Evolutionary conservation across 2,329 filamentous ascomycete species (phyloP), one percentile per base, ranked within the genome.

Genomic region (Calonectria pteridis): DNA sequence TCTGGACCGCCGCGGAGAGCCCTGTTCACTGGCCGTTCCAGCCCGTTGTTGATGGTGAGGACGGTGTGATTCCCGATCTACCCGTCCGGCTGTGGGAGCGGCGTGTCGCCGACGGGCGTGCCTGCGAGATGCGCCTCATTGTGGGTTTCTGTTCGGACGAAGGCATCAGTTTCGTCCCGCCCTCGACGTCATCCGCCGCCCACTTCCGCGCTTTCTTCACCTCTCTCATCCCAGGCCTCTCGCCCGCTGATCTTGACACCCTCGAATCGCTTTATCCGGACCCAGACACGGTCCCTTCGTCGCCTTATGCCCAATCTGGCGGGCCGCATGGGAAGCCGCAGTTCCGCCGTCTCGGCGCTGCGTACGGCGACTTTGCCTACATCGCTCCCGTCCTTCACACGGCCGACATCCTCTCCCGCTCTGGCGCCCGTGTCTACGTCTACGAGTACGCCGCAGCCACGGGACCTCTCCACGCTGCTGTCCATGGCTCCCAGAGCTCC

Each of bases 121-220:
- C 68, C 1, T 20, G 18, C 37, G 35, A 16, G 16, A 70, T 73
- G 58, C 71, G 79, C 10, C 88, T 95, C 63, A 84, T 95, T 63
- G 94, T 92, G 0, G 93, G 93, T 10, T 95, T 92, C 85, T 93
- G 92, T 82, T 90, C 91, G 49, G 92, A 94, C 78, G 93, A 95
- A 82, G 93, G 93, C 20, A 88, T 91, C 0, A 82, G 87, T 46
- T 95, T 94, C 79, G 89, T 94, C 0, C 89, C 92, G 0, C 82
- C 85, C 18, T 77, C 81, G 9, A 86, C 89, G 67, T 83, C 86
- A 18, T 85, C 85, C 3, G 84, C 88, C 14, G 83, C 81, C 0
- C 87, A 92, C 14, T 93, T 94, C 80, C 86, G 86, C 4, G 73
- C 81, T 3, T 94, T 94, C 82, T 94, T 94, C 86, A 81, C 83